Base-by-base conservation (phyloP, 2,329 filamentous ascomycete genomes). In the Aspergillus puulaauensis region DNA sequence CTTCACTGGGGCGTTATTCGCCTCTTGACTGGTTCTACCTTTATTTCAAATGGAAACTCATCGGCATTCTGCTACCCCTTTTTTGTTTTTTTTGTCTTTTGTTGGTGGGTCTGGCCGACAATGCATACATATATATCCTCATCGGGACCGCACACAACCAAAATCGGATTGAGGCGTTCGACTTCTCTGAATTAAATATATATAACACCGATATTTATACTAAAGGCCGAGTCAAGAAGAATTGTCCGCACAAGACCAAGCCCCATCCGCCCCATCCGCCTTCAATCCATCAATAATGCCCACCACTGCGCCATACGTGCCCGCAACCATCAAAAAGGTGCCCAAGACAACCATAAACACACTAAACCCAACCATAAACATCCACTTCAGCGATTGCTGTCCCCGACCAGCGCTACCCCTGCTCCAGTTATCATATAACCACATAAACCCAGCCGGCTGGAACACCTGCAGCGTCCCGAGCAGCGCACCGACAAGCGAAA, bases 241-340 rank as follows among this genome's bases (percentile, higher is more conserved):
- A 49, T 49, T 49, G 39, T 49, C 46, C 5, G 17, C 46, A 37
- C 46, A 49, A 21, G 27, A 19, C 46, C 46, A 49, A 8, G 27
- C 7, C 46, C 14, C 21, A n/a, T 27, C 37, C 23, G n/a, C 46
- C 7, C 46, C 46, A 19, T 35, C 17, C 31, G 14, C 33, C 4
- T n/a, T n/a, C 15, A 43, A 9, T 3, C 41, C 33, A 2, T 56
- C 40, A 5, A 77, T 73, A 45, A 79, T 77, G 1, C 64, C 70
- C 7, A 78, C 69, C 2, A 81, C 64, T 0, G 77, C 76, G 0
- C 76, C 78, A 46, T 80, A 80, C 0, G 77, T 79, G 0, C 78
- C 79, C 4, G 68, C 75, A 45, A 80, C 59, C 68, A 75, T 80
- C 17, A 80, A 60, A 57, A 80, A 80, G 0, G 61, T 69, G 5